Percentiles rank a stretch among this genome's conserved stretches.
These are phyloP conservation scores for Cryphonectria radicalis DNA, from an alignment of 2,329 filamentous ascomycete genomes.

Conservation along the genomic window DNA sequence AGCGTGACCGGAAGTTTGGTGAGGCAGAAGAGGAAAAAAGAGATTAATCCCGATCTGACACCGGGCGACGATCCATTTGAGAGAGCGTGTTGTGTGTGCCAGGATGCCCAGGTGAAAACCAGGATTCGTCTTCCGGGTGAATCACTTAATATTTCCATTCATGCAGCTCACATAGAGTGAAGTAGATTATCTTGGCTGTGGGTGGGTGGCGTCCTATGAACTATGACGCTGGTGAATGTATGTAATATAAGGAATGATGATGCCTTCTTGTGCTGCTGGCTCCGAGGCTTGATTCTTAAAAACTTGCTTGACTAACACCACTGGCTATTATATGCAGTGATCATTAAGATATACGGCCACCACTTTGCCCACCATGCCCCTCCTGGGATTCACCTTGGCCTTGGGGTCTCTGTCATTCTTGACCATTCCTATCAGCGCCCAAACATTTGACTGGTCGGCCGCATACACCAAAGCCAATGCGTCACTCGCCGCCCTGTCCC, in stretches of 20 bases:
- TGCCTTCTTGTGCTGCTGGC: neutral
- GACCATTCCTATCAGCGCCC: constrained; percentile 54
- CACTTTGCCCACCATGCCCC: neutral
- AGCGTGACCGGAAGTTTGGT: constrained; percentile 9
- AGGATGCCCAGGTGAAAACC: neutral
- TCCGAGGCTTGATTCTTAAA: neutral
- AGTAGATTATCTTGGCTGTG: neutral
- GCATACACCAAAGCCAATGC: constrained; percentile 72
- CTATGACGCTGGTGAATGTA: neutral
- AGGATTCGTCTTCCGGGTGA: neutral
- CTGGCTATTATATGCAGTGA: neutral
- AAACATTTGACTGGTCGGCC: constrained; percentile 60
- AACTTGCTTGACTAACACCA: neutral
- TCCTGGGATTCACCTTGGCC: neutral
- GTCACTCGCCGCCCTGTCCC: constrained; percentile 70
- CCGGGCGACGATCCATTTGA: neutral
- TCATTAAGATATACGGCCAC: neutral
- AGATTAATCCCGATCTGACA: neutral
- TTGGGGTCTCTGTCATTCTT: constrained; percentile 46
- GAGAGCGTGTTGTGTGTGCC: neutral
- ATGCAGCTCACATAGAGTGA: neutral
- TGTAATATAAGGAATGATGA: neutral
- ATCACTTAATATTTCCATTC: neutral
- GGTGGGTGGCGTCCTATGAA: neutral
- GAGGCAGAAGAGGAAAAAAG: neutral